A percentile compares a stretch with the other conserved stretches of the same genome.
These are phyloP conservation scores for Tuber brumale DNA, from an alignment of 495 filamentous ascomycete genomes.

Conservation along the genomic window DNA sequence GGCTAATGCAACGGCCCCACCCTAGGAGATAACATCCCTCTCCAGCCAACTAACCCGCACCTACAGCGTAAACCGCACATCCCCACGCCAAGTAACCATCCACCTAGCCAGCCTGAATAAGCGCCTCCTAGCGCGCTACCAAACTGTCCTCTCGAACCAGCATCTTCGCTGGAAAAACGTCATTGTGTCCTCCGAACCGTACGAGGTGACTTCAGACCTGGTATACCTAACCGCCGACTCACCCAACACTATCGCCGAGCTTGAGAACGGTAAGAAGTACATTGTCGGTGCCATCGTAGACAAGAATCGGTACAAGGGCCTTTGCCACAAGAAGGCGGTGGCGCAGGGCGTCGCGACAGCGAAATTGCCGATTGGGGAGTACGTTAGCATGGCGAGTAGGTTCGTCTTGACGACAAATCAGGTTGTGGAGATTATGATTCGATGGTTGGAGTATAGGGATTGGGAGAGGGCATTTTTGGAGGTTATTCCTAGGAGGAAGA, in stretches of 20 bases:
- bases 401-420: slow-evolving; percentile 87
- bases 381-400: slow-evolving; percentile 77
- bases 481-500: slow-evolving; percentile 84
- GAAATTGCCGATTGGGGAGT: slow-evolving; percentile 85
- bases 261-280: slow-evolving; percentile 81
- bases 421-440: slow-evolving; percentile 90
- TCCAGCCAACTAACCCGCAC: slow-evolving; percentile 72
- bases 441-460: slow-evolving; percentile 79
- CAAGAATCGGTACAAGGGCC: slow-evolving; percentile 76
- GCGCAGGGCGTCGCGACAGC: slow-evolving; percentile 74
- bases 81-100: slow-evolving; percentile 60
- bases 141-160: slow-evolving; percentile 59
- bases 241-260: slow-evolving; percentile 65
- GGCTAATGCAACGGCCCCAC: neutral
- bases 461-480: slow-evolving; percentile 85
- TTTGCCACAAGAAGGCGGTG: slow-evolving; percentile 73
- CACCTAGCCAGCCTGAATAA: slow-evolving; percentile 70
- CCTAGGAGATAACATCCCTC: slow-evolving; percentile 67
- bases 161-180: slow-evolving; percentile 75
- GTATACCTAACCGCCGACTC: slow-evolving; percentile 89
- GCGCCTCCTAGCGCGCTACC: slow-evolving; percentile 67
- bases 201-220: slow-evolving; percentile 43
- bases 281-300: slow-evolving; percentile 94
- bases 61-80: slow-evolving; percentile 76
- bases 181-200: slow-evolving; percentile 54